Conservation (phyloP, 2,329 filamentous ascomycete species). For the Scedosporium apiospermum region DNA sequence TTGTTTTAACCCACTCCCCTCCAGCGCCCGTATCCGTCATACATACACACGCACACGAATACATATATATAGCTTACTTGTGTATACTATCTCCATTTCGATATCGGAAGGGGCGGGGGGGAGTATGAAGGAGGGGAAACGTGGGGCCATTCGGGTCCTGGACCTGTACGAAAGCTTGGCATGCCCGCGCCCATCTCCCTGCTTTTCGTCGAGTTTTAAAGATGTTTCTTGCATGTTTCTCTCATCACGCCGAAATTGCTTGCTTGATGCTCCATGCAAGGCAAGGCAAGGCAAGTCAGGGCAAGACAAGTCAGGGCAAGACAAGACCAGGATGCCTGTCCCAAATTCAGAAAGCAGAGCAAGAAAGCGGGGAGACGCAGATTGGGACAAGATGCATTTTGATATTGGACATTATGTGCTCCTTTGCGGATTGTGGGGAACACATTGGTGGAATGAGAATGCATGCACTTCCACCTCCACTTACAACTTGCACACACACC, state of each 20-base stretch:
- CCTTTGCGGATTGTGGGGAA: not conserved
- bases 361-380: not conserved
- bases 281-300: too few relatives aligned
- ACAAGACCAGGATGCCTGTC: not conserved
- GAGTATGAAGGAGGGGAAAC: not conserved
- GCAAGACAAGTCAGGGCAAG: not conserved
- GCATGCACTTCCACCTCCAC: too few relatives aligned
- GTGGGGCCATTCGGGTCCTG: not conserved
- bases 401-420: too few relatives aligned
- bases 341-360: too few relatives aligned
- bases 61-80: too few relatives aligned
- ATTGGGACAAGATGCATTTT: not conserved
- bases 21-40: too few relatives aligned
- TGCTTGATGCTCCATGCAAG: not conserved
- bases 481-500: too few relatives aligned
- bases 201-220: not conserved
- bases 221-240: not conserved
- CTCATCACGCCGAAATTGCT: not conserved
- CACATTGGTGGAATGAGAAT: not conserved
- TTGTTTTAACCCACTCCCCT: too few relatives aligned
- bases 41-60: not conserved
- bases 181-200: not conserved
- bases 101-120: not conserved
- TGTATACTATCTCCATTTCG: not conserved
- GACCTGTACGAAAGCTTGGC: too few relatives aligned